Base-by-base conservation (phyloP, 1,139 yeast genomes). In the Zygoascus meyerae region DNA sequence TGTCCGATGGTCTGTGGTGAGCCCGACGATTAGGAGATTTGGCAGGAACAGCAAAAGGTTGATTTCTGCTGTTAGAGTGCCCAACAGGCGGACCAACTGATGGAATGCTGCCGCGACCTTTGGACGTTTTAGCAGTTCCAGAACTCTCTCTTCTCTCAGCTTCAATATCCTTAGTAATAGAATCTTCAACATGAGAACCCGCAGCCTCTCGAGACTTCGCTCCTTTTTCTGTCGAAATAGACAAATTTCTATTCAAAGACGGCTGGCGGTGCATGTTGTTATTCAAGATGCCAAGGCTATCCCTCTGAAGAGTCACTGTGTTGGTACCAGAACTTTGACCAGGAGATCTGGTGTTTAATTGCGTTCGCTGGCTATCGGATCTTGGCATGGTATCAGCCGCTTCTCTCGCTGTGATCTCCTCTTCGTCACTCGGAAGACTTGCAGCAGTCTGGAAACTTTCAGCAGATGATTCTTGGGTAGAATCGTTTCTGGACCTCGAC, bases 361-460 rank as follows among this genome's bases (percentile, higher is more conserved):
- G 26, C 4, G 26, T 21, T 21, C 26, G 26, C 26, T 21, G 26
- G 26, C 26, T 21, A 7, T 21, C 26, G 7, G 26, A 21, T 7
- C 26, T 4, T 4, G 26, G 26, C 26, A 21, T 21, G 7, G 26
- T 21, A 21, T 21, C 26, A 7, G 26, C 26, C 4, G 26, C 26
- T 7, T 21, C 26, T 21, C 26, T 21, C 4, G 26, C 7, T 7
- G 26, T 5, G 7, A 21, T n/a, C 12, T 17, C 44, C 30, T 48
- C 49, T 10, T 35, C 48, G 17, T 39, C 42, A 16, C 28, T 32
- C 30, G n/a, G 16, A 17, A 35, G 31, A 11, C 46, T 36, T 41
- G 40, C 41, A 7, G 57, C 57, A 2, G 57, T 54, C 34, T 42
- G 49, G 41, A 52, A 54, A 14, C 54, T 49, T 9, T 54, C 57